Conservation (phyloP, 331 rosid species). For the Erythrophleum ivorense region DNA sequence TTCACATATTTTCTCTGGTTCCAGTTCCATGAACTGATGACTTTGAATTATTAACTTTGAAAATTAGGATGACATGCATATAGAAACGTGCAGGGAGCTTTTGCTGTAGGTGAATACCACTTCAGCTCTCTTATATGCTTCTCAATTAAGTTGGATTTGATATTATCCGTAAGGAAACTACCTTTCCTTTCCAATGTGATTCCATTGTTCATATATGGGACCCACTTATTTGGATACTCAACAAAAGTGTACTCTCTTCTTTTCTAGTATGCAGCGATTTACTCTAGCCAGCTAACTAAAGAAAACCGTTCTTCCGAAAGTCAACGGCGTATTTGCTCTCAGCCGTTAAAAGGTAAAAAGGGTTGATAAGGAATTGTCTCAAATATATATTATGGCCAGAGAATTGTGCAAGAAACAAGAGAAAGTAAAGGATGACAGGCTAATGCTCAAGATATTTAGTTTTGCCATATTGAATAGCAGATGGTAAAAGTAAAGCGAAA, state of each 20-base stretch:
- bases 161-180: background rate
- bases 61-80: background rate
- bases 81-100: background rate
- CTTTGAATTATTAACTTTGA: background rate
- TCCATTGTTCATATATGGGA: conserved; percentile 1
- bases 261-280: conserved; percentile 8
- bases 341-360: background rate
- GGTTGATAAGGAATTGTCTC: background rate
- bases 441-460: background rate
- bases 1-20: background rate
- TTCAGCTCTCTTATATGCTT: background rate
- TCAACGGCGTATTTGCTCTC: background rate
- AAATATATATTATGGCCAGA: too few relatives aligned
- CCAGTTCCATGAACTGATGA: conserved; percentile 16
- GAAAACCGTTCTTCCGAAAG: background rate
- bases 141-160: conserved; percentile 1
- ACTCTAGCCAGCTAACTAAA: background rate
- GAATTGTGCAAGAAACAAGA: background rate
- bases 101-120: background rate
- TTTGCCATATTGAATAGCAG: too few relatives aligned
- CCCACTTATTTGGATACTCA: background rate
- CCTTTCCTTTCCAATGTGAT: too few relatives aligned
- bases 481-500: too few relatives aligned
- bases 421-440: background rate
- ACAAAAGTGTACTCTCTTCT: background rate